These are phyloP conservation scores for Saccharomycopsis selenospora DNA, from an alignment of 805 yeast species.

Conservation along the genomic window DNA sequence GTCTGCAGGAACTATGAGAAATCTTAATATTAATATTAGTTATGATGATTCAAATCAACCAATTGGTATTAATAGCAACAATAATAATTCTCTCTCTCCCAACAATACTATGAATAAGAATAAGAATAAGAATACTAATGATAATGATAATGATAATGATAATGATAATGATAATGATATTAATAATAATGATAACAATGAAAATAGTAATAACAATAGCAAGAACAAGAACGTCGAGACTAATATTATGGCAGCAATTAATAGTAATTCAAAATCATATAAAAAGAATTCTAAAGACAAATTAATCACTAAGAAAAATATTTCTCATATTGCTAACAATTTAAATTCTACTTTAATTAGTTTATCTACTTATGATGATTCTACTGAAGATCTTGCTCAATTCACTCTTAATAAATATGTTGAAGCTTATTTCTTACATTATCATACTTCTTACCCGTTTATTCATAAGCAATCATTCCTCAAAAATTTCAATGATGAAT, in stretches of 20 bases:
- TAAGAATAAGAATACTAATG: background rate
- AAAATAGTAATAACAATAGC: background rate
- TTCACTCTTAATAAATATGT: constrained; percentile 32
- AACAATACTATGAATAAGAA: background rate
- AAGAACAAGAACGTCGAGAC: background rate
- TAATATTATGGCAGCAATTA: too few relatives aligned
- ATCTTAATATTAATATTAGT: constrained; percentile 30
- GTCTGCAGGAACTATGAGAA: constrained; percentile 46
- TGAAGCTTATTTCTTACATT: constrained; percentile 48
- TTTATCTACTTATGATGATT: constrained; percentile 14
- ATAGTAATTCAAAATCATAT: too few relatives aligned
- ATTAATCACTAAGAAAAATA: too few relatives aligned
- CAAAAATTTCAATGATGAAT: constrained; percentile 37
- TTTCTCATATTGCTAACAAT: too few relatives aligned
- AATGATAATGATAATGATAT: constrained; percentile 15
- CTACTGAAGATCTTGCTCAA: constrained; percentile 21
- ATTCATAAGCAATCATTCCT: constrained; percentile 48
- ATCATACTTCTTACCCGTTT: constrained; percentile 57
- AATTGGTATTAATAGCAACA: background rate
- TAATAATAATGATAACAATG: constrained; percentile 9
- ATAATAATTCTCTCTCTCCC: constrained; percentile 6
- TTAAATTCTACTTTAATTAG: too few relatives aligned
- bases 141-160: constrained; percentile 11
- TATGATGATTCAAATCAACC: background rate
- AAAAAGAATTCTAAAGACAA: too few relatives aligned